A percentile compares a stretch with the other conserved stretches of the same genome.
Evolutionary conservation across 768 basidiomycete species (phyloP).

Genomic region (Russula virescens): DNA sequence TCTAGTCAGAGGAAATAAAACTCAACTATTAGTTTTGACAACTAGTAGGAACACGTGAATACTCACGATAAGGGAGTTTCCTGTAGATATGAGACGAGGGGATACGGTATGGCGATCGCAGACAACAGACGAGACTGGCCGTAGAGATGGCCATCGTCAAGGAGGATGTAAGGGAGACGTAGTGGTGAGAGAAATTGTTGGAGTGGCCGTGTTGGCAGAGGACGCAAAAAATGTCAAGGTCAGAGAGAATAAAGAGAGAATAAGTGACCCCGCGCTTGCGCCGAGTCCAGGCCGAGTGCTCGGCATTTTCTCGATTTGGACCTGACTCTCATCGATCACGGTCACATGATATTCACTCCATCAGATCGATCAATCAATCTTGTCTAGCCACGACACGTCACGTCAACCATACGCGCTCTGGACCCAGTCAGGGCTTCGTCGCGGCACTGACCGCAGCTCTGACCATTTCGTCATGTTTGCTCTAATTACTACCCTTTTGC

Average conservation of each 20-base stretch:
- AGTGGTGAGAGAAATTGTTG: not conserved
- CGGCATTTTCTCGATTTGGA: slow-evolving; percentile 2
- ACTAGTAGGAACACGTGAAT: not conserved
- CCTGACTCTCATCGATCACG: slow-evolving; percentile 9
- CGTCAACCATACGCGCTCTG: not conserved
- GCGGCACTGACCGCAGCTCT: no score
- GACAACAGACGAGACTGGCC: slow-evolving; percentile 9
- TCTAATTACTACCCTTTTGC: no score
- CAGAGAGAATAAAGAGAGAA: not conserved
- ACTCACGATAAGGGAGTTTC: not conserved
- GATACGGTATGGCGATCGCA: slow-evolving; percentile 2
- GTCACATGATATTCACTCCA: slow-evolving; percentile 12
- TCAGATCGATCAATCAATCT: no score
- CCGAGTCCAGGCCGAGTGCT: slow-evolving; percentile 9
- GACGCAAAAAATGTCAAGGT: not conserved
- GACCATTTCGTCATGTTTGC: no score
- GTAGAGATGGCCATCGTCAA: slow-evolving; percentile 18
- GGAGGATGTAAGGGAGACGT: slow-evolving; percentile 2
- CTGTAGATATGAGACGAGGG: slow-evolving; percentile 4
- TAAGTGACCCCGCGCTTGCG: slow-evolving; percentile 16
- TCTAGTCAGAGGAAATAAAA: not conserved
- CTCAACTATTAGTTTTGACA: not conserved
- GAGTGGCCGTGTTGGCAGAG: slow-evolving; percentile 8
- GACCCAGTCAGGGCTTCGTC: not conserved
- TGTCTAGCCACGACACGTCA: no score